Evolutionary conservation across 2,329 filamentous ascomycete genomes (phyloP), one percentile per base, ranked within the genome.

Genomic region (Cladosporium sp.): DNA sequence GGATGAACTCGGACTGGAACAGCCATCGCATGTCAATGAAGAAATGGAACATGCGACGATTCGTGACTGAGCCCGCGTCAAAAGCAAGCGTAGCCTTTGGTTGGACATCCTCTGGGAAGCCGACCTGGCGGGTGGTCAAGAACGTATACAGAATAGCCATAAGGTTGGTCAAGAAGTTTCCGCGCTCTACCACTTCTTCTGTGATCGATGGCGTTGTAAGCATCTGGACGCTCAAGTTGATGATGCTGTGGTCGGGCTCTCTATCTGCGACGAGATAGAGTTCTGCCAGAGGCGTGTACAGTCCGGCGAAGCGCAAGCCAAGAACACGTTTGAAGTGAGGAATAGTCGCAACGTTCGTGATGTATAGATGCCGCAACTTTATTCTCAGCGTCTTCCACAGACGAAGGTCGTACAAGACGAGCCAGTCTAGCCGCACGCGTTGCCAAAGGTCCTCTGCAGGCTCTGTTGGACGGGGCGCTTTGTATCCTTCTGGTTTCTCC

Each of bases 81-180:
- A 97, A 96, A 0, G 92, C 91, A 50, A 99, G 80, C 1, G 92
- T 92, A 2, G 92, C 93, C 66, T 87, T 88, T 0, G 90, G 88
- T 59, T 91, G 88, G 42, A 97, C 88, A 64, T 96, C 89, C 77
- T 90, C 89, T 0, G 94, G 93, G 71, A 96, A 92, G 1, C 92
- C 92, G 39, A 99, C 94, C 79, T 99, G 94, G 54, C 95, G 84
- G 5, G 92, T 96, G 0, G 94, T 99, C 39, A 99, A 77, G 76
- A 99, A 99, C 0, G 95, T 97, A 74, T 97, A 99, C 0, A 99
- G 80, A 62, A 99, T 99, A 14, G 94, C 92, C 83, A 97, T 89
- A 39, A 99, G 81, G 65, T 91, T 96, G 8, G 92, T 97, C 64
- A 99, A 80, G 70, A 99, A 99, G 73, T 99, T 99, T 28, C 92